Conservation (phyloP, 352 stramenopile genomes). For the Saprolegnia parasitica region DNA sequence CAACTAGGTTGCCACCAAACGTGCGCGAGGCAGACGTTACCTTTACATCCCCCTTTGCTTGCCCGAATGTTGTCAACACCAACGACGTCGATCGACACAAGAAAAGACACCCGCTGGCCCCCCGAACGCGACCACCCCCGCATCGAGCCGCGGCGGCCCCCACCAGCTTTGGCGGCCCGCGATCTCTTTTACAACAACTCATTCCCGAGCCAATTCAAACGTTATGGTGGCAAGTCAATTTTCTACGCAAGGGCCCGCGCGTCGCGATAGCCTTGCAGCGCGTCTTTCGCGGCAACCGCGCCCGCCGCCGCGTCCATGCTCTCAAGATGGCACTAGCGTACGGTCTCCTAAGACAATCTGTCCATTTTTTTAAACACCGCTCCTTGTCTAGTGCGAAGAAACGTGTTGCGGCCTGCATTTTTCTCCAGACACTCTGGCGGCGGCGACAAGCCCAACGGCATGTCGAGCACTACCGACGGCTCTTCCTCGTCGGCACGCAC, state of each 20-base stretch:
- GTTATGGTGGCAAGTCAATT: conserved; percentile 55
- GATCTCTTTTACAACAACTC: neutral
- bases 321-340: conserved; percentile 14
- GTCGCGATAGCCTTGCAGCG: conserved; percentile 57
- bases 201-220: conserved; percentile 48
- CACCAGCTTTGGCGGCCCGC: neutral
- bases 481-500: conserved; percentile 31
- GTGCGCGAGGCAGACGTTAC: conserved; percentile 2
- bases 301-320: conserved; percentile 40
- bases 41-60: conserved; percentile 9
- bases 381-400: conserved; percentile 37
- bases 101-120: conserved; percentile 47
- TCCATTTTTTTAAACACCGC: conserved; percentile 35
- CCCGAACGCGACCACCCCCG: conserved; percentile 40
- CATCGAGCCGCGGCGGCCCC: neutral
- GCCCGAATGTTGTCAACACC: conserved; percentile 11
- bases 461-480: neutral
- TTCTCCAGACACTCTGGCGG: conserved; percentile 23
- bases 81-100: neutral
- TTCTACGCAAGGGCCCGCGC: conserved; percentile 42
- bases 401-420: neutral
- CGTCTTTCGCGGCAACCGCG: conserved; percentile 62
- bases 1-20: neutral
- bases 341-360: neutral
- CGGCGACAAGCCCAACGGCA: neutral